Conservation (phyloP, 345 rosid genomes). For the Ceriops zippeliana region DNA sequence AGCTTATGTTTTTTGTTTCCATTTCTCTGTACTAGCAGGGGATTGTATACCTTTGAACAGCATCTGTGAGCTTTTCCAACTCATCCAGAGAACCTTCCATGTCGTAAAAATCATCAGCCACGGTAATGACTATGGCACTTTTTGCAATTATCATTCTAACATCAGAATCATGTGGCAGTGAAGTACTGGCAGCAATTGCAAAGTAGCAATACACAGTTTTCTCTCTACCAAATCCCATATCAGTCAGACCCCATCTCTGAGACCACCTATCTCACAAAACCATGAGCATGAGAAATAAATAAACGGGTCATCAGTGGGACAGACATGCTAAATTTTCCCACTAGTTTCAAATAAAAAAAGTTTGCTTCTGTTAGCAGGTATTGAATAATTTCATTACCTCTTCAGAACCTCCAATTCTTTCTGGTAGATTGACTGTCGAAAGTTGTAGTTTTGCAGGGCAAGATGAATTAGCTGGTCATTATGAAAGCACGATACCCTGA, state of each 20-base stretch:
- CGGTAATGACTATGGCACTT: constrained; percentile 43
- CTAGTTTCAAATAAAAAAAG: background rate
- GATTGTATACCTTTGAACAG: constrained; percentile 42
- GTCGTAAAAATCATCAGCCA: constrained; percentile 69
- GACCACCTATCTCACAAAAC: constrained; percentile 45
- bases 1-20: background rate
- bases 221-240: constrained; percentile 67
- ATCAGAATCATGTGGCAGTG: constrained; percentile 37
- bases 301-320: background rate
- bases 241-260: constrained; percentile 36
- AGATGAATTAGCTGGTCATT: constrained; percentile 37
- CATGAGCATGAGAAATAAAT: background rate
- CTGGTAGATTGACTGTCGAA: constrained; percentile 42
- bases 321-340: background rate
- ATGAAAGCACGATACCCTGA: constrained; percentile 36
- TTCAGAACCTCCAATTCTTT: constrained; percentile 43
- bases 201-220: constrained; percentile 59
- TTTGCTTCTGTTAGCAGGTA: background rate
- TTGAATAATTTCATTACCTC: constrained; percentile 28
- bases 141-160: constrained; percentile 38
- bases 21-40: background rate
- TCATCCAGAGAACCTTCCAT: constrained; percentile 48
- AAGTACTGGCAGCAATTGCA: constrained; percentile 32
- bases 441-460: constrained; percentile 35
- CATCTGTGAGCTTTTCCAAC: constrained; percentile 39